Base-by-base conservation (phyloP, 2,329 filamentous ascomycete genomes). In the Pestalotiopsis sp. region DNA sequence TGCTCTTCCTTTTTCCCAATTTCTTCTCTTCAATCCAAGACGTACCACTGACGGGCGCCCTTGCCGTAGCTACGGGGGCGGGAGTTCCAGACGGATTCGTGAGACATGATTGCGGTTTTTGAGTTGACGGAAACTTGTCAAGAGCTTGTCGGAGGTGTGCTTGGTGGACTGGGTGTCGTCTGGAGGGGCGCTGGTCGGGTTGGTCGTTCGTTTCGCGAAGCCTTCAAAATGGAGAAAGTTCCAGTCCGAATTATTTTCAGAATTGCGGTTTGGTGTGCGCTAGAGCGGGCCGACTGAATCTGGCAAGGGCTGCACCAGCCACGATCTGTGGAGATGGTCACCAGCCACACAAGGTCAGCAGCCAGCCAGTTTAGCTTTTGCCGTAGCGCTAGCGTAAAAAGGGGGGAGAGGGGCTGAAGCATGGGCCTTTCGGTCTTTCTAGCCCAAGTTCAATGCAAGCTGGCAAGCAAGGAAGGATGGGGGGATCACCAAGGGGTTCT, bases 61-160 rank as follows among this genome's bases (percentile, higher is more conserved):
- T 98, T 98, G 89, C 95, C 95, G 90, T 97, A 97, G 84, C 85
- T 94, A 86, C 95, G 93, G 82, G 96, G 96, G 85, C 96, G 95
- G 82, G 94, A 97, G 92, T 97, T 97, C 95, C 95, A 99, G 87
- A 98, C 94, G 82, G 92, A 94, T 89, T 98, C 95, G 94, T 88
- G 88, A 86, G 86, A 88, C 87, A 88, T 89, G 78, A 80, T 88
- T 81, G 80, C 82, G 80, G 78, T 79, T 36, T 36, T 36, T 72
- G 75, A 81, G 72, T 73, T 73, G 72, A 73, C 74, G 74, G 71
- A 64, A 69, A 72, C 74, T 70, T 72, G 75, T 72, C 77, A 75
- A 74, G 75, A 77, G 72, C 72, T 75, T 75, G 72, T 70, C 73
- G 74, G 58, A 38, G 38, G 38, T 66, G 64, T 59, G 49, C n/a